These are phyloP conservation scores for Dalbergia cochinchinensis DNA, from an alignment of 306 rosid species.

Conservation along the genomic window DNA sequence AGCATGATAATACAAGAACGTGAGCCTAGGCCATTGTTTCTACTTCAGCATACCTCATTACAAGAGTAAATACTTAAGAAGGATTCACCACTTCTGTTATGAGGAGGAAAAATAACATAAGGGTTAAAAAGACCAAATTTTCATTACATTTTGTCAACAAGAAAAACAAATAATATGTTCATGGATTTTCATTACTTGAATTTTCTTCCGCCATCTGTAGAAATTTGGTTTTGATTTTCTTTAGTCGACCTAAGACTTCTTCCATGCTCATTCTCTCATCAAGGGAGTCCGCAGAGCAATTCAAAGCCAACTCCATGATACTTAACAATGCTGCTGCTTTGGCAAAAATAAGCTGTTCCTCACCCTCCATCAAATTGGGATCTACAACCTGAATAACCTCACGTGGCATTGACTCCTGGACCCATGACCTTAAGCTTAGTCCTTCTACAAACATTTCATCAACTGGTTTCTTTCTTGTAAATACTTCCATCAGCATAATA, in stretches of 20 bases:
- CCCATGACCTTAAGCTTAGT: constrained; percentile 35
- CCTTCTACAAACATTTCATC: constrained; percentile 48
- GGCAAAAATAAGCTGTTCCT: neutral
- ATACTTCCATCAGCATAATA: constrained; percentile 53
- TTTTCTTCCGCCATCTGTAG: constrained; percentile 6
- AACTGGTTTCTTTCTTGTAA: constrained; percentile 55
- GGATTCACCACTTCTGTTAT: too few species aligned
- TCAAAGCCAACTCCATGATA: constrained; percentile 29
- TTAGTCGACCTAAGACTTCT: neutral
- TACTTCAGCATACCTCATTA: too few species aligned
- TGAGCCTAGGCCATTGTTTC: too few species aligned
- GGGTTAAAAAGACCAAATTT: neutral
- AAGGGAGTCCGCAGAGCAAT: constrained; percentile 21
- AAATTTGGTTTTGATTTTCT: constrained; percentile 25
- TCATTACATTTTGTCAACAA: neutral
- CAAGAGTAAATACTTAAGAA: too few species aligned
- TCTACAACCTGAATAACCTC: constrained; percentile 19
- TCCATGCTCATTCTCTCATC: constrained; percentile 18
- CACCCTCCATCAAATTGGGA: constrained; percentile 14
- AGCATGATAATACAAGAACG: too few species aligned
- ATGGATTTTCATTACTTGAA: neutral
- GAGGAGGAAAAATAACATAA: too few species aligned
- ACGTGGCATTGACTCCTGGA: constrained; percentile 4
- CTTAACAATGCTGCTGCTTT: constrained; percentile 3
- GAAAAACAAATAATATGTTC: neutral